Evolutionary conservation across 306 rosid species (phyloP), one percentile per base, ranked within the genome.

Genomic region (Cucumis sativus): DNA sequence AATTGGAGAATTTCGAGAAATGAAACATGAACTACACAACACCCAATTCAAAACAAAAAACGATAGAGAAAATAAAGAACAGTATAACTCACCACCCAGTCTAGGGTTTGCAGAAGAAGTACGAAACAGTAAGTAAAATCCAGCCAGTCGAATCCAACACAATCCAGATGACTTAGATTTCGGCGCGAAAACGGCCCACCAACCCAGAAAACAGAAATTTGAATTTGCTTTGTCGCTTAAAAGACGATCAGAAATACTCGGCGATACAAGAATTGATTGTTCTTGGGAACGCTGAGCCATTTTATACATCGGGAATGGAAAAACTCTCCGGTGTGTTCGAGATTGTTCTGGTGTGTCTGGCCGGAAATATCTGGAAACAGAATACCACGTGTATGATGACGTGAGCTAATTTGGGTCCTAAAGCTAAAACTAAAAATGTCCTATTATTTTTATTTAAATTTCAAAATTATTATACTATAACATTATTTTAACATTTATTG

Each of bases 171-270:
- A 84, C 61, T 73, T 10, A 79, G 79, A 25, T 85, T 65, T 80
- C 93, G 11, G 84, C 35, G 10, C 82, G 35, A 80, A 81, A 81
- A 74, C 93, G 11, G 52, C 78, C 93, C 96, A 83, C 93, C 52
- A 88, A 83, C 93, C 93, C 85, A 63, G 78, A 65, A 67, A 70
- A 72, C 59, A 33, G 23, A 49, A 8, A 65, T 62, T 71, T 9
- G 7, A 3, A 4, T 58, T 54, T 10, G 10, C 14, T 33, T 63
- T 8, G 74, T 56, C 37, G 43, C 10, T 66, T 43, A 3, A 12
- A 43, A 8, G 33, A 5, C 57, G 75, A 43, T 69, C n/a, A 12
- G 8, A 18, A 7, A 0, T 23, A 8, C 47, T 13, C 39, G 15
- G 33, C 20, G 45, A 35, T 39, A 21, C 39, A 9, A 25, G 20